Base-by-base conservation (phyloP, 2,329 filamentous ascomycete genomes). In the Colletotrichum caudatum region DNA sequence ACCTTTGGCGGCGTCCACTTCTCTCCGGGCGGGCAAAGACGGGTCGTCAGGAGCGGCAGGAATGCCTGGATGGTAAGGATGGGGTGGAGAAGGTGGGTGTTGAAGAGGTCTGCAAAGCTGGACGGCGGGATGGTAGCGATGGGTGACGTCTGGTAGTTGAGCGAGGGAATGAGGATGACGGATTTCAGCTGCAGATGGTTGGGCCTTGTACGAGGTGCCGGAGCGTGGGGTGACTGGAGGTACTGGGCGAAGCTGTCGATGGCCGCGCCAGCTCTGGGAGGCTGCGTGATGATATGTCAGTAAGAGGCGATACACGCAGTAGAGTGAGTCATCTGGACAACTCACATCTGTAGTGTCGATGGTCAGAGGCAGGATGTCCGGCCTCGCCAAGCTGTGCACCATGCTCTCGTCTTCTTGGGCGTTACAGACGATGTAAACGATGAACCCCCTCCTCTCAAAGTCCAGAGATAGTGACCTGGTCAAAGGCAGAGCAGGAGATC, bases 31-130 rank as follows among this genome's bases (percentile, higher is more conserved):
- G 84, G 87, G 78, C 82, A 85, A 64, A 92, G 87, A 64, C 90
- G 86, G 14, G 86, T 85, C 4, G 89, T 92, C 64, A 95, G 86
- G 39, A 95, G 89, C 0, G 93, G 93, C n/a, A 98, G 86, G 83
- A 98, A 96, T 64, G 93, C 89, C 82, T 98, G 95, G 50, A 95
- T 91, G 6, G 93, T 94, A 64, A 97, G 88, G 75, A 98, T 94
- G 1, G 95, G 95, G 69, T 94, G 93, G 66, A 98, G 88, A 16
- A 99, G 88, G 78, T 97, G 95, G 20, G 94, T 95, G 81, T 98
- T 97, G 80, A 98, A 90, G 44, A 94, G 92, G 78, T 98, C 94
- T 74, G 94, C 93, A 84, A 97, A 96, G 76, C 90, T 91, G 39
- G 93, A 93, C 0, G 94, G 91, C 8, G 93, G 90, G 71, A 98